Percentiles rank a stretch among this genome's conserved stretches.
Conservation (phyloP, 192 early-diverging fungal genomes). For the Glomus cerebriforme region DNA sequence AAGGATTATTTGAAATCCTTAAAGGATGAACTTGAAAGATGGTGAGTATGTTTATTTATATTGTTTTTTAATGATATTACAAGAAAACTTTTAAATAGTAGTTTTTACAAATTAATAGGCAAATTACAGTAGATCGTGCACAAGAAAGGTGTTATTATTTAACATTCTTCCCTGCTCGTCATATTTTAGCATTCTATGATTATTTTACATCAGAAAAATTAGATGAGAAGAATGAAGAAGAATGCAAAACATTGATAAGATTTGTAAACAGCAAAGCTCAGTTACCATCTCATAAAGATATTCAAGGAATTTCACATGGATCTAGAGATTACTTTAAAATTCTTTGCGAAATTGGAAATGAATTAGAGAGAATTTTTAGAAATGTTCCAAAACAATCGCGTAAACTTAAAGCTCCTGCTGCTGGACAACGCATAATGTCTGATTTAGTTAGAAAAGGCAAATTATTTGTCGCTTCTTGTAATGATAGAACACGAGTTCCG, state of each 20-base stretch:
- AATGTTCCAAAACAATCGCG: neutral
- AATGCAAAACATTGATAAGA: neutral
- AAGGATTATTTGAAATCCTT: neutral
- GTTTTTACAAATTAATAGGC: neutral
- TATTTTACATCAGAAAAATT: slow-evolving; percentile 10
- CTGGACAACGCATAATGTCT: neutral
- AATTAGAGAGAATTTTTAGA: neutral
- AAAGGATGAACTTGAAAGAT: slow-evolving; percentile 11
- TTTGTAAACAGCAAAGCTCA: neutral
- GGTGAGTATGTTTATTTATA: neutral
- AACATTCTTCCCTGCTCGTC: slow-evolving; percentile 21
- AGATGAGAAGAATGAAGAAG: neutral
- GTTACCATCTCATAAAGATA: neutral
- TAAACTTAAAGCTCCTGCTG: neutral
- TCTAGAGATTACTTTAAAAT: neutral
- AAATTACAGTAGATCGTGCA: neutral
- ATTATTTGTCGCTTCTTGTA: slow-evolving; percentile 33
- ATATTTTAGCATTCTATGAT: slow-evolving; percentile 31
- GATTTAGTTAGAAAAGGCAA: slow-evolving; percentile 22
- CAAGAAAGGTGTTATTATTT: slow-evolving; percentile 31
- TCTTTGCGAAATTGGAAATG: neutral
- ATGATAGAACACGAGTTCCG: slow-evolving; percentile 6
- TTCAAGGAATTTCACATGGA: slow-evolving; percentile 1
- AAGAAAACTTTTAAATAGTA: neutral
- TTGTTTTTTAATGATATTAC: neutral